These are phyloP conservation scores for Pistacia vera DNA, from an alignment of 345 rosid species.

Conservation along the genomic window DNA sequence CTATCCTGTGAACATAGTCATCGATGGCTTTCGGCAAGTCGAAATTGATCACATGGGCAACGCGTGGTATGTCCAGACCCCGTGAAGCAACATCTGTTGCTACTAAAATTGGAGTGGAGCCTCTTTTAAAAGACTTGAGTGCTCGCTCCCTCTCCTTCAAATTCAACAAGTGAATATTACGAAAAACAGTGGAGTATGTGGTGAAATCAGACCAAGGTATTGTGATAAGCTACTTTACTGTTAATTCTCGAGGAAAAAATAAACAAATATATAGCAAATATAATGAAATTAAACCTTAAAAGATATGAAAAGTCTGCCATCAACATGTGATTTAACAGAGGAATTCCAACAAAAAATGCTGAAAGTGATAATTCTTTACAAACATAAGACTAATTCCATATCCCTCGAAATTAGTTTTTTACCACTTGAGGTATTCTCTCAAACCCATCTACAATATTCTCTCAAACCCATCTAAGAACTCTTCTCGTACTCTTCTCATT, in stretches of 20 bases:
- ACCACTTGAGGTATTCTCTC: too few relatives aligned
- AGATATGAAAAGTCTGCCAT: too few relatives aligned
- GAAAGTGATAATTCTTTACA: neutral
- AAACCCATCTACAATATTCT: too few relatives aligned
- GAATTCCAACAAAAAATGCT: neutral
- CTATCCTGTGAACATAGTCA: constrained; percentile 61
- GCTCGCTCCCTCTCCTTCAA: constrained; percentile 58
- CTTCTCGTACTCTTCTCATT: too few relatives aligned
- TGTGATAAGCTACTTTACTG: neutral
- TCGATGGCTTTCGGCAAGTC: constrained; percentile 53
- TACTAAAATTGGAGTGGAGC: constrained; percentile 51
- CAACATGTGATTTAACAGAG: neutral
- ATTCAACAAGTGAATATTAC: constrained; percentile 9
- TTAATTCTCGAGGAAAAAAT: neutral
- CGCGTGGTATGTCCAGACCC: constrained; percentile 54
- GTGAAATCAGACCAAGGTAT: neutral
- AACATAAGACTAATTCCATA: neutral
- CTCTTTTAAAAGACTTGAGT: constrained; percentile 45
- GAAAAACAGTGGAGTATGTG: too few relatives aligned
- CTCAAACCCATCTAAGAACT: too few relatives aligned
- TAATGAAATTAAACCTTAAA: neutral
- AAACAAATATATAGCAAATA: neutral
- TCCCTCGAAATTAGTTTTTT: neutral
- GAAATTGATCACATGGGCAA: constrained; percentile 57
- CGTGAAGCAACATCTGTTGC: constrained; percentile 68